Evolutionary conservation across 208 protist genomes (phyloP), one percentile per base, ranked within the genome.

Genomic region (Leishmania braziliensis): DNA sequence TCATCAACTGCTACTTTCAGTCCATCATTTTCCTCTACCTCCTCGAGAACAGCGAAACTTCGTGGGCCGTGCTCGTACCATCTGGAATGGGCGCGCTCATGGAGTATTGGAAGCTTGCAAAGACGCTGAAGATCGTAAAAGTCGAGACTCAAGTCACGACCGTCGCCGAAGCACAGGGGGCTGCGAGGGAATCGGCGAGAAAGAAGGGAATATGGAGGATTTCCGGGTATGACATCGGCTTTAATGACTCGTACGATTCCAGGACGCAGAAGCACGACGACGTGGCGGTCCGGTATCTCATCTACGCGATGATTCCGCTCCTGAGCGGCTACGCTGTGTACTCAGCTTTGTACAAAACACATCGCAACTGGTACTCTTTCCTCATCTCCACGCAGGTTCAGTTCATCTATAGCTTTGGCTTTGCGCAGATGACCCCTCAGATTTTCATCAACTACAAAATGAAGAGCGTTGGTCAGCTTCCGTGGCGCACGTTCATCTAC

Each of bases 361-460:
- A 99, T 92, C 99, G 98, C 83, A 92, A 89, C 80, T 99, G 95
- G 96, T 98, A 97, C 82, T 98, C 93, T 9, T 99, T 98, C 81
- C 89, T 95, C 29, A 89, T 97, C 77, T 71, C 85, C 70, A 97
- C 94, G 3, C 93, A 96, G 65, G 93, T 98, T 14, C 91, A 95
- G 65, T 97, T 98, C 79, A 95, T 98, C 56, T 98, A 98, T 82
- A 92, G 94, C 46, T 98, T 98, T 86, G 98, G 98, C 5, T 99
- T 99, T 86, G 98, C 99, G 29, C 97, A 99, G 92, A 99, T 99
- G 98, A 99, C 96, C 16, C 99, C 99, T 16, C 99, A 99, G 88
- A 97, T 99, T 72, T 99, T 99, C 83, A 99, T 99, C 80, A 99
- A 99, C 88, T 99, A 99, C 85, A 99, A 99, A 82, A 89, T 99